Evolutionary conservation across 2,329 filamentous ascomycete species (phyloP).

Genomic region (Fusarium fracticaudum): DNA sequence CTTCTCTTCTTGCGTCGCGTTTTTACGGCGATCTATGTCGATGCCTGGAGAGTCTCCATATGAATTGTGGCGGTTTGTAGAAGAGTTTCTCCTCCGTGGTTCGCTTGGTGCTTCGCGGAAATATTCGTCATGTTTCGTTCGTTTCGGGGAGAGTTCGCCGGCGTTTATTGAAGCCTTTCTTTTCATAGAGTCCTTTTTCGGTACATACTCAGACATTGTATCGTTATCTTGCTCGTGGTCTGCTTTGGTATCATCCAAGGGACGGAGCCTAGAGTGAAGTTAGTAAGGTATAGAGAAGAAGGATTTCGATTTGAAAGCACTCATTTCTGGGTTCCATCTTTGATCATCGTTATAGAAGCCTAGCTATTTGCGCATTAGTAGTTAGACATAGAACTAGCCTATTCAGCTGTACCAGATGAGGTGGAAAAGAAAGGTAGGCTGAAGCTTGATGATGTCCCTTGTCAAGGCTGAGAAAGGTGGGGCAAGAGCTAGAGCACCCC

Average conservation of each 20-base stretch:
- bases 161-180: conserved; percentile 43
- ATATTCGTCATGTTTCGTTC: conserved; percentile 38
- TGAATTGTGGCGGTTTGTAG: conserved; percentile 13
- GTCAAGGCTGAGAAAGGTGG: conserved; percentile 45
- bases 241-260: conserved; percentile 20
- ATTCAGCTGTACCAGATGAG: not conserved
- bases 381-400: not conserved
- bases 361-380: not conserved
- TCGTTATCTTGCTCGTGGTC: not conserved
- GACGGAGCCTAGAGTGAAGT: conserved; percentile 28
- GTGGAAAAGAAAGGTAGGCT: not conserved
- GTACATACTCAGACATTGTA: not conserved
- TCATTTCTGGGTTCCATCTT: conserved; percentile 37
- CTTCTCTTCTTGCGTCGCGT: conserved; percentile 73
- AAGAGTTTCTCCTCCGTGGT: conserved; percentile 29
- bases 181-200: conserved; percentile 38
- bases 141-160: conserved; percentile 39
- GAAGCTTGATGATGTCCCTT: conserved; percentile 18
- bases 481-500: conserved; percentile 30
- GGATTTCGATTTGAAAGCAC: conserved; percentile 22
- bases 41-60: conserved; percentile 1
- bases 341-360: not conserved
- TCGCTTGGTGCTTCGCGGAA: conserved; percentile 17
- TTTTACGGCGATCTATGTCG: conserved; percentile 36
- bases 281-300: conserved; percentile 19